Evolutionary conservation across 805 yeast genomes (phyloP).

Genomic region (Yamadazyma phyllophila): DNA sequence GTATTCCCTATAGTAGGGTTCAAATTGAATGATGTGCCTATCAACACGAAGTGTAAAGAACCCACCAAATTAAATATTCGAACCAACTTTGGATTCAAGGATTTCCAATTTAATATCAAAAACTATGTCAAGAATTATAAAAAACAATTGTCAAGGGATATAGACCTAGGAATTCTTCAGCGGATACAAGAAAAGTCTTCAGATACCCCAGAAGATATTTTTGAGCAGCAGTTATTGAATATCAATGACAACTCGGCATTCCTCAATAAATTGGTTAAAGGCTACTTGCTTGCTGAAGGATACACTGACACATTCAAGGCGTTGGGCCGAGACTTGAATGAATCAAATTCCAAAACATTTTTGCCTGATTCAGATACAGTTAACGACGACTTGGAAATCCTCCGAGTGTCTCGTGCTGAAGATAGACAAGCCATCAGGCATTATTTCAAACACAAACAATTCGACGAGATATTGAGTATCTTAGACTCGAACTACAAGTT

Average conservation of each 20-base stretch:
- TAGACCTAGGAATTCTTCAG: slow-evolving; percentile 21
- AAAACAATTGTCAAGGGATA: slow-evolving; percentile 20
- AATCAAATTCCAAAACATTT: slow-evolving; percentile 12
- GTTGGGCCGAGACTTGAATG: slow-evolving; percentile 29
- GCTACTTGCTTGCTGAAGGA: slow-evolving; percentile 40
- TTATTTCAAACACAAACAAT: slow-evolving; percentile 21
- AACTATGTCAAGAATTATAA: slow-evolving; percentile 51
- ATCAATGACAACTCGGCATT: slow-evolving; percentile 26
- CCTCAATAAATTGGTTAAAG: slow-evolving; percentile 33
- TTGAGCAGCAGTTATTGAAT: slow-evolving; percentile 21
- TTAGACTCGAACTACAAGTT: slow-evolving; percentile 19
- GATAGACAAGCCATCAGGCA: slow-evolving; percentile 25
- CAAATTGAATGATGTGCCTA: slow-evolving; percentile 32
- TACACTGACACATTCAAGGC: slow-evolving; percentile 34
- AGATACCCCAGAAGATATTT: background rate
- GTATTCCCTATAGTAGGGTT: slow-evolving; percentile 38
- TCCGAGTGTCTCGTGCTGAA: slow-evolving; percentile 21
- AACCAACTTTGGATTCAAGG: slow-evolving; percentile 57
- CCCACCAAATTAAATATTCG: slow-evolving; percentile 26
- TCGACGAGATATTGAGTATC: slow-evolving; percentile 22
- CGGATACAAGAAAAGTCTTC: slow-evolving; percentile 13
- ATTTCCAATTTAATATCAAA: slow-evolving; percentile 60
- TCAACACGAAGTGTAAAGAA: slow-evolving; percentile 16
- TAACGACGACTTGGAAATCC: slow-evolving; percentile 1
- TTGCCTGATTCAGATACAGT: background rate